Evolutionary conservation across 176 grass and related monocot species (phyloP).

Genomic region (Musa schizocarpa): DNA sequence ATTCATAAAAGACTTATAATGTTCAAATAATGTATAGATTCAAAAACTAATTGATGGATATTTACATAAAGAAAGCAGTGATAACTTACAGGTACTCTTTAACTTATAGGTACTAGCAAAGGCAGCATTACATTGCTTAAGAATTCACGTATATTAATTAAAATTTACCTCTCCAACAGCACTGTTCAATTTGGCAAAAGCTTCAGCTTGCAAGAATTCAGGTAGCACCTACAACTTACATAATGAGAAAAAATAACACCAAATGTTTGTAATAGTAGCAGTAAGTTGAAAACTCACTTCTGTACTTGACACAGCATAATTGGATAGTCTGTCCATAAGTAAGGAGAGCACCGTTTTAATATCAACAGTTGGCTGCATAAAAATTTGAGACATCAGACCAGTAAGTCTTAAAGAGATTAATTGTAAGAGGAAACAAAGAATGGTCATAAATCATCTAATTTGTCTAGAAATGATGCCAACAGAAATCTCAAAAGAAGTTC

Average conservation of each 20-base stretch:
- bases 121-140: not conserved
- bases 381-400: not conserved
- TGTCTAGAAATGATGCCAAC: too few species aligned
- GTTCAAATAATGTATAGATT: not conserved
- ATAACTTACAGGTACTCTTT: not conserved
- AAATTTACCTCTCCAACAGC: conserved; percentile 8
- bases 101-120: not conserved
- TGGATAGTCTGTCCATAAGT: conserved; percentile 96
- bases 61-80: not conserved
- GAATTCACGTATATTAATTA: conserved; percentile 1
- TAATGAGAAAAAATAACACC: conserved; percentile 30
- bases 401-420: too few species aligned
- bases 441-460: too few species aligned
- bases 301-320: conserved; percentile 77
- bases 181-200: conserved; percentile 20
- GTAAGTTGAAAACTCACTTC: conserved; percentile 42
- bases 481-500: too few species aligned
- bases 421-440: too few species aligned
- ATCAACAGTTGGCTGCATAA: conserved; percentile 81
- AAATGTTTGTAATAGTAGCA: conserved; percentile 3
- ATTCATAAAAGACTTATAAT: not conserved
- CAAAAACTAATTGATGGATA: not conserved
- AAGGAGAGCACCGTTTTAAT: conserved; percentile 92
- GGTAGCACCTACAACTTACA: conserved; percentile 72
- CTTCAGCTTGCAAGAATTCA: conserved; percentile 45